These are phyloP conservation scores for Raffaelea ambrosiae DNA, from an alignment of 2,329 filamentous ascomycete species.

Conservation along the genomic window DNA sequence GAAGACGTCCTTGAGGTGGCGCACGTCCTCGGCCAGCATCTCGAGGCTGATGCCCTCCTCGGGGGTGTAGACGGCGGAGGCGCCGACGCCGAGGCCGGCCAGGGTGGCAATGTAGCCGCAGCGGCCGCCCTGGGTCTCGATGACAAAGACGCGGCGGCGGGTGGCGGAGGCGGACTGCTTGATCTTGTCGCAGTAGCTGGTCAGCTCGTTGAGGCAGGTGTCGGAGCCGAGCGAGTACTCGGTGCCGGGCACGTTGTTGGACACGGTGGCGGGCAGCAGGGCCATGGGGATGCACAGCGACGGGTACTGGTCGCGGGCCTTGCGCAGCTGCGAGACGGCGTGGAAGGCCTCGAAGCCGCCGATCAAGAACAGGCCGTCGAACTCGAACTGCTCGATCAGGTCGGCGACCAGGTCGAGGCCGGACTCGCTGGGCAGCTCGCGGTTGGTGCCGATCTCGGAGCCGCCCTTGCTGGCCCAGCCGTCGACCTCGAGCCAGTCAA, in stretches of 20 bases:
- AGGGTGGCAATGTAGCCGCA: slow-evolving; percentile 91
- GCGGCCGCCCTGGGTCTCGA: slow-evolving; percentile 92
- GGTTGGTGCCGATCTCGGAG: slow-evolving; percentile 96
- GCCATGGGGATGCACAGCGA: slow-evolving; percentile 89
- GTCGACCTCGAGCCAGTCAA: slow-evolving; percentile 91
- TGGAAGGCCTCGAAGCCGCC: slow-evolving; percentile 98
- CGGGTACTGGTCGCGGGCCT: slow-evolving; percentile 68
- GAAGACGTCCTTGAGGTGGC: slow-evolving; percentile 81
- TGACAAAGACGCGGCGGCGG: slow-evolving; percentile 88
- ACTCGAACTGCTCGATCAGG: slow-evolving; percentile 76
- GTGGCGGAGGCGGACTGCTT: slow-evolving; percentile 94
- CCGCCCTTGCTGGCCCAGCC: slow-evolving; percentile 93
- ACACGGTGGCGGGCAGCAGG: slow-evolving; percentile 91
- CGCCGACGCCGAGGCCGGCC: slow-evolving; percentile 84
- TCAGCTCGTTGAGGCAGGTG: slow-evolving; percentile 90
- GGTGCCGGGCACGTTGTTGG: slow-evolving; percentile 95
- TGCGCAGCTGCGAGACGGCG: slow-evolving; percentile 76
- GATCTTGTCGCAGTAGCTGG: slow-evolving; percentile 94
- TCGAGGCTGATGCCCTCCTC: slow-evolving; percentile 92
- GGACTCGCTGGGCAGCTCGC: slow-evolving; percentile 76
- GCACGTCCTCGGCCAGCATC: slow-evolving; percentile 86
- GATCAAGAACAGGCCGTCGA: slow-evolving; percentile 85
- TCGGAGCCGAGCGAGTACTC: slow-evolving; percentile 96
- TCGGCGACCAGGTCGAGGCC: slow-evolving; percentile 76
- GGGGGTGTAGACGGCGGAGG: slow-evolving; percentile 88